A percentile compares a stretch with the other conserved stretches of the same genome.
These are phyloP conservation scores for Citrus sp. DNA, from an alignment of 345 rosid genomes.

Conservation along the genomic window DNA sequence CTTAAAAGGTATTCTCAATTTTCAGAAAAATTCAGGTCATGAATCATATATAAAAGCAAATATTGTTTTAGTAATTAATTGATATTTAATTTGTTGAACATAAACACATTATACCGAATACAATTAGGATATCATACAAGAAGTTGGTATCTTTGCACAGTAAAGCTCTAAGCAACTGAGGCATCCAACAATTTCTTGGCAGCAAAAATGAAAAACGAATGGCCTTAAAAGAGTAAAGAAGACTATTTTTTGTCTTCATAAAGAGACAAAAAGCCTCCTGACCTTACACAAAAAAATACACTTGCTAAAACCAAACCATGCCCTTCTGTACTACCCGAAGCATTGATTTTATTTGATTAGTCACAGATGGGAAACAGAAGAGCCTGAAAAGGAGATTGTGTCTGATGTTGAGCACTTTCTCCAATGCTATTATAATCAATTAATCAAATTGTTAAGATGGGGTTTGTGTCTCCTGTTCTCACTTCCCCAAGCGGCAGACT, in stretches of 20 bases:
- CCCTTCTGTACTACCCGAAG: not conserved
- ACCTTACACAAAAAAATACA: not conserved
- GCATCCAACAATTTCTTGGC: too few species aligned
- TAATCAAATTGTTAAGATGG: not conserved
- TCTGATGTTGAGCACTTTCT: not conserved
- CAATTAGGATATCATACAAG: too few species aligned
- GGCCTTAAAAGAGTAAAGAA: not conserved
- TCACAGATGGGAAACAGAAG: not conserved
- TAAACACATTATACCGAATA: too few species aligned
- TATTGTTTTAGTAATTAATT: too few species aligned
- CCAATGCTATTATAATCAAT: not conserved
- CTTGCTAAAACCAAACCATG: not conserved
- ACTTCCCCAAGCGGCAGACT: conserved; percentile 1
- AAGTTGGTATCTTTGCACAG: too few species aligned
- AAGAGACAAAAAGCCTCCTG: not conserved
- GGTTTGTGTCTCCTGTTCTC: not conserved
- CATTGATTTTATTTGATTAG: not conserved
- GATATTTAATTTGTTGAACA: too few species aligned
- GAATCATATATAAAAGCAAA: too few species aligned
- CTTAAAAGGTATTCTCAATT: too few species aligned
- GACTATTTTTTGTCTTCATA: too few species aligned
- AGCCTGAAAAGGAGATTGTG: conserved; percentile 10
- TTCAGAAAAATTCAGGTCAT: too few species aligned
- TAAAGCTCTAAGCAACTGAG: too few species aligned
- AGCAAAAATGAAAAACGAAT: too few species aligned